Evolutionary conservation across 2,329 filamentous ascomycete species (phyloP).

Genomic region (Aspergillus persii): DNA sequence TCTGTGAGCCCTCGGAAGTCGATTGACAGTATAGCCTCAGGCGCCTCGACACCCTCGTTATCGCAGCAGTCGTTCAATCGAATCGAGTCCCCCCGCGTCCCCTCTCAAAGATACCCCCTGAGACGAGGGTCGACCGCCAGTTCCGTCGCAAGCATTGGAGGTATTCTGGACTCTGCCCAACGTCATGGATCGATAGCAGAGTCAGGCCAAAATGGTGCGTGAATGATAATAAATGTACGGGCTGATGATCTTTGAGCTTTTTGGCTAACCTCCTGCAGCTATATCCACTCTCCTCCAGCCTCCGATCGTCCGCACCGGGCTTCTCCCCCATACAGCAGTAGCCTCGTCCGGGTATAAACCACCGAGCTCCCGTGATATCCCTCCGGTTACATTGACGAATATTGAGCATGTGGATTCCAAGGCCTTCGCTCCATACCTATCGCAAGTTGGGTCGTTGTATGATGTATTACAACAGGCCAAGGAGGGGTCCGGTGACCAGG

Average conservation of each 20-base stretch:
- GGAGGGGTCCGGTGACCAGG: slow-evolving; percentile 67
- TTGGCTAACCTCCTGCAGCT: slow-evolving; percentile 49
- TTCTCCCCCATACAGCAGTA: slow-evolving; percentile 71
- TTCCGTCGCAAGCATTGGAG: slow-evolving; percentile 83
- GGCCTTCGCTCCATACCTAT: slow-evolving; percentile 80
- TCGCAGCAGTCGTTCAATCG: slow-evolving; percentile 48
- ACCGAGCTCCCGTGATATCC: slow-evolving; percentile 85
- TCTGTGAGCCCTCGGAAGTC: slow-evolving; percentile 62
- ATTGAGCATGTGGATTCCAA: slow-evolving; percentile 76
- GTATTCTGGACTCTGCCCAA: slow-evolving; percentile 69
- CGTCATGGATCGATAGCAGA: slow-evolving; percentile 64
- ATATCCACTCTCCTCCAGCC: slow-evolving; percentile 93
- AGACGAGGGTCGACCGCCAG: slow-evolving; percentile 80
- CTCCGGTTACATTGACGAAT: slow-evolving; percentile 86
- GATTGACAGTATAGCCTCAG: slow-evolving; percentile 61
- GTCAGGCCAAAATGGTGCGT: slow-evolving; percentile 75
- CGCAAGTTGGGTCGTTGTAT: slow-evolving; percentile 81
- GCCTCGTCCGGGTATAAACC: slow-evolving; percentile 72
- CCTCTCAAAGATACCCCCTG: slow-evolving; percentile 36
- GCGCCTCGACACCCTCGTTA: slow-evolving; percentile 51
- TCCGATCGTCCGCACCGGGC: slow-evolving; percentile 82
- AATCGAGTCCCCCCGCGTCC: slow-evolving; percentile 36
- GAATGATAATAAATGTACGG: not conserved
- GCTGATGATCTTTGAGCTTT: not conserved
- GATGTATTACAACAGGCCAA: slow-evolving; percentile 84